Percentiles rank a stretch among this genome's conserved stretches.
These are phyloP conservation scores for Capronia americana DNA, from an alignment of 2,329 filamentous ascomycete species.

Conservation along the genomic window DNA sequence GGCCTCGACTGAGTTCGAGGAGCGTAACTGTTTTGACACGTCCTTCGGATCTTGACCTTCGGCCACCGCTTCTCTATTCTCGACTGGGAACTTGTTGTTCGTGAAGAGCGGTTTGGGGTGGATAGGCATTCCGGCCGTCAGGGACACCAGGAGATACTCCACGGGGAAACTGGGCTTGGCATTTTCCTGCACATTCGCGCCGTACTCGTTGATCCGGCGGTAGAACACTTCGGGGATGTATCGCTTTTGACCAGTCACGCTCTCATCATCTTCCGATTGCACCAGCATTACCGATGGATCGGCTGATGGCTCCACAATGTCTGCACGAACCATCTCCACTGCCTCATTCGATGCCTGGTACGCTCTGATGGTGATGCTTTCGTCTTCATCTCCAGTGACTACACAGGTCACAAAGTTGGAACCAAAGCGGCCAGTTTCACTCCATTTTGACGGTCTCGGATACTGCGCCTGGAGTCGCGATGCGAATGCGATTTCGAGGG, in stretches of 20 bases:
- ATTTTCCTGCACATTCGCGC: conserved; percentile 94
- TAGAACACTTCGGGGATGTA: conserved; percentile 99
- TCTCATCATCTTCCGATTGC: conserved; percentile 85
- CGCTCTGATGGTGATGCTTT: conserved; percentile 84
- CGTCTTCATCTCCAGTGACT: conserved; percentile 87
- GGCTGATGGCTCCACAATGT: conserved; percentile 93
- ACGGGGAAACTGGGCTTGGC: conserved; percentile 96
- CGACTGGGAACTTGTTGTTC: conserved; percentile 77
- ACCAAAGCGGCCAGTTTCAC: conserved; percentile 89
- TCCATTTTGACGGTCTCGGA: conserved; percentile 94
- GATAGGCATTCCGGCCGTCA: conserved; percentile 95
- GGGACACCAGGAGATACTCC: conserved; percentile 92
- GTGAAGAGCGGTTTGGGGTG: conserved; percentile 78
- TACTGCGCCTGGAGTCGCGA: conserved; percentile 85
- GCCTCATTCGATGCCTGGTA: conserved; percentile 96
- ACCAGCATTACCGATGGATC: conserved; percentile 95
- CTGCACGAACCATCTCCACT: conserved; percentile 94
- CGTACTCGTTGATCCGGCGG: conserved; percentile 93
- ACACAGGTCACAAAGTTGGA: conserved; percentile 98
- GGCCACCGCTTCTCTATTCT: conserved; percentile 87
- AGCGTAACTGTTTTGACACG: conserved; percentile 72
- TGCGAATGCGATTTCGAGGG: conserved; percentile 88
- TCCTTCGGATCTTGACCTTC: conserved; percentile 79
- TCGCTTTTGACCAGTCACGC: conserved; percentile 69
- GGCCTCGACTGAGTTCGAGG: conserved; percentile 68